Conservation (phyloP, 116 monocot species). For the Phalaenopsis hybrid region DNA sequence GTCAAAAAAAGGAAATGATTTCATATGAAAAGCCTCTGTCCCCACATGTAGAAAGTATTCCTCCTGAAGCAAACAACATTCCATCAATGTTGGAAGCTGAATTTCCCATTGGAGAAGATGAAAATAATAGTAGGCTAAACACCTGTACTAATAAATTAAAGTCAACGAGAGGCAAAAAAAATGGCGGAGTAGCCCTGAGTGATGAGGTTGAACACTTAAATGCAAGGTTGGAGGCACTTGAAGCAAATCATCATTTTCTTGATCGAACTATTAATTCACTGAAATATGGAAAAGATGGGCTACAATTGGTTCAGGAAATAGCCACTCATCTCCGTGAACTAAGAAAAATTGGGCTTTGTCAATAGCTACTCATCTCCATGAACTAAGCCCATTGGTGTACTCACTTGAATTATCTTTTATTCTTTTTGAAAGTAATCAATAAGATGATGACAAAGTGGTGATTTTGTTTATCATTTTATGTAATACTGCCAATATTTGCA, state of each 20-base stretch:
- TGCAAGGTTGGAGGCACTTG: constrained; percentile 73
- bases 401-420: constrained; percentile 3
- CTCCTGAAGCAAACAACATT: background rate
- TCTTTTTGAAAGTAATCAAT: constrained; percentile 17
- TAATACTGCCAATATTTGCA: background rate
- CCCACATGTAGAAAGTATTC: background rate
- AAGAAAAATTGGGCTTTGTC: constrained; percentile 23
- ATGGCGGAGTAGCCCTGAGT: constrained; percentile 28
- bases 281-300: constrained; percentile 59
- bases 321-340: constrained; percentile 56
- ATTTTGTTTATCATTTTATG: background rate
- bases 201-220: constrained; percentile 49
- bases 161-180: constrained; percentile 4
- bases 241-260: constrained; percentile 70
- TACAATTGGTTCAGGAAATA: constrained; percentile 63
- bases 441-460: background rate
- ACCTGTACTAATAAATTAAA: background rate
- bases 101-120: constrained; percentile 10
- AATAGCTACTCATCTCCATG: constrained; percentile 1
- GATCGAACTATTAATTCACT: constrained; percentile 74
- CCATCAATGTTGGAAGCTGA: background rate
- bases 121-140: background rate
- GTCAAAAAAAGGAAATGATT: background rate
- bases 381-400: background rate
- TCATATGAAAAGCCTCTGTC: background rate